Conservation (phyloP, 306 rosid species). For the Medicago lupulina region DNA sequence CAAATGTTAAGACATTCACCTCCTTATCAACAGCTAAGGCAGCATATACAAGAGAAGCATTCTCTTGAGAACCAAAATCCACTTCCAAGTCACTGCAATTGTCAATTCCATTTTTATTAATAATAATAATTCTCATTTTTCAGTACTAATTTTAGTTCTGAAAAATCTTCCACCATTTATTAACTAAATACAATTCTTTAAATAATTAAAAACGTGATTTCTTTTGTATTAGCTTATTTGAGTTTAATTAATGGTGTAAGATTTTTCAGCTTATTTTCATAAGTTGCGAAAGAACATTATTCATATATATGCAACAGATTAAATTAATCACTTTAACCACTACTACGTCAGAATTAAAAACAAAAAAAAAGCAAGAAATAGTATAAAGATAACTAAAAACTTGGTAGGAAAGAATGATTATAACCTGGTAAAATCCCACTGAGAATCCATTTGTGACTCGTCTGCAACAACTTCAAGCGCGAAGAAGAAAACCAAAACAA, state of each 20-base stretch:
- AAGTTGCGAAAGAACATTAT: background rate
- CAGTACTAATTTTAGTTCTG: background rate
- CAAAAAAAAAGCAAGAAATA: too few species aligned
- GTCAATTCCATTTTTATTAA: background rate
- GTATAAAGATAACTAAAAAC: too few species aligned
- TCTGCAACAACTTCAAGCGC: background rate
- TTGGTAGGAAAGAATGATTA: background rate
- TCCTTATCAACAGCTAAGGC: conserved; percentile 72
- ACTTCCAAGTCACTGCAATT: conserved; percentile 82
- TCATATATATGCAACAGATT: background rate
- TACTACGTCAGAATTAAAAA: background rate
- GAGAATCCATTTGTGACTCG: conserved; percentile 25
- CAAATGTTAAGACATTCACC: conserved; percentile 50
- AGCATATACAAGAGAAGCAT: conserved; percentile 71
- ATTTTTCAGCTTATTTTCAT: too few species aligned
- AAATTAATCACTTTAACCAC: background rate
- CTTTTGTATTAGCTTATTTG: too few species aligned
- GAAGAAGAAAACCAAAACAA: background rate
- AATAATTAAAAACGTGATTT: too few species aligned
- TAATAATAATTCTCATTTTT: background rate
- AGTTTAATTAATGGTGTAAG: too few species aligned
- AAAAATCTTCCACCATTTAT: too few species aligned
- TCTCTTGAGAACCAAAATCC: conserved; percentile 67
- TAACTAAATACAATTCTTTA: too few species aligned
- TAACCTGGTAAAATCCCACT: conserved; percentile 38